Evolutionary conservation across 306 rosid species (phyloP).

Genomic region (Urtica urens): DNA sequence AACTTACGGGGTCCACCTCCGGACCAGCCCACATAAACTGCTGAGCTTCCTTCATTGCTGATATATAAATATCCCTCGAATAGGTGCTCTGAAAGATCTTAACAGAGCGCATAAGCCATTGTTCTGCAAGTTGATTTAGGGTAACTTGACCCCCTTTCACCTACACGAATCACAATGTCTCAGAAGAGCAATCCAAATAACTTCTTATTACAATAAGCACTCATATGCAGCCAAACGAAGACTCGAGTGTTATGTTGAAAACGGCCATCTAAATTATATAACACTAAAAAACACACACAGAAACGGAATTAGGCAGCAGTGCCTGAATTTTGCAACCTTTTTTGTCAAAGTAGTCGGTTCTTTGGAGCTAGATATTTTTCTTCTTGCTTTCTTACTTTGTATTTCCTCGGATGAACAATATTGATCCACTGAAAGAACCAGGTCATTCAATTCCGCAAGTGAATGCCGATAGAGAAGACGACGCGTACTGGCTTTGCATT

Average conservation of each 20-base stretch:
- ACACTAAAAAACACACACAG: neutral
- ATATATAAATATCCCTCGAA: conserved; percentile 46
- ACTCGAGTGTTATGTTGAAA: no score
- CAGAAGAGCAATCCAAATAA: conserved; percentile 13
- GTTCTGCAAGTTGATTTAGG: conserved; percentile 55
- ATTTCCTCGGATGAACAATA: conserved; percentile 39
- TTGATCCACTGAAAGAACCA: conserved; percentile 47
- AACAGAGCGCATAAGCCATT: conserved; percentile 52
- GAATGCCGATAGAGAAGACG: conserved; percentile 79
- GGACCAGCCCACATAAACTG: conserved; percentile 98
- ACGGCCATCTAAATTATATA: no score
- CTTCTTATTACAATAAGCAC: no score
- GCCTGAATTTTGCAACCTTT: no score
- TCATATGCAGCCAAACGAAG: no score
- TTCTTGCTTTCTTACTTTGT: conserved; percentile 32
- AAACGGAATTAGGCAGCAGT: neutral
- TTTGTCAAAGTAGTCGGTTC: conserved; percentile 45
- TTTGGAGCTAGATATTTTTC: conserved; percentile 33
- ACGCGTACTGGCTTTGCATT: conserved; percentile 61
- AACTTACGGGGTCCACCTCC: conserved; percentile 86
- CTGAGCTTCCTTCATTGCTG: conserved; percentile 63
- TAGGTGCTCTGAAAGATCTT: conserved; percentile 44
- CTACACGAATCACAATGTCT: conserved; percentile 35
- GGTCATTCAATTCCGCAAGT: conserved; percentile 64
- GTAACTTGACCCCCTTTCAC: conserved; percentile 55